Evolutionary conservation across 345 rosid species (phyloP), one percentile per base, ranked within the genome.

Genomic region (Arabidopsis arenosa): DNA sequence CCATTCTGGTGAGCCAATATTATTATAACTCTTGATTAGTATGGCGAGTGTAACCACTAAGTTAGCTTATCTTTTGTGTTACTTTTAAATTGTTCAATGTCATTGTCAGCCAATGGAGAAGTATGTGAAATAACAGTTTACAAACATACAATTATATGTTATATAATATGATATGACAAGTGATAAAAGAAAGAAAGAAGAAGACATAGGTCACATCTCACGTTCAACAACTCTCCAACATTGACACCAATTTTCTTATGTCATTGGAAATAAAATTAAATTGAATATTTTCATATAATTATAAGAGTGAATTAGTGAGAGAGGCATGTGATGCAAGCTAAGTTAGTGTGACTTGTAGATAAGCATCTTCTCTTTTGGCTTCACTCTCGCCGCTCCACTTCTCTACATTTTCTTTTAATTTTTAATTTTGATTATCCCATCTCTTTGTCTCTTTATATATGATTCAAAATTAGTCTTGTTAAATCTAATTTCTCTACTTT

Each of bases 301-400:
- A 41, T n/a, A 40, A 59, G 48, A 65, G 17, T 41, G 36, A 72
- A 45, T 71, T 57, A 77, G 64, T 52, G 58, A 73, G 43, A 1
- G 52, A 51, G 51, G 78, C 81, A 78, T 78, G 81, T 78, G 81
- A 78, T 66, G 77, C 77, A 72, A 71, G 81, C 77, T 66, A 72
- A 71, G 73, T 72, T 60, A 57, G 73, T 72, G 78, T 72, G 74
- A 73, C 77, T 72, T 78, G 70, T 78, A 69, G 74, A 78, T 78
- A 73, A 73, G 77, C 77, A 66, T 78, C 77, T 66, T 66, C 70
- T 60, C 77, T 73, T 65, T 78, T 73, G 81, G 41, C 81, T 66
- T 63, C 37, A 72, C 69, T 78, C 81, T 72, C 70, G 74, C 77
- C 69, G 81, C 77, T 66, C 63, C 81, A 64, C 68, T 65, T 65